Evolutionary conservation across 768 basidiomycete species (phyloP).

Genomic region (Suillus americanus): DNA sequence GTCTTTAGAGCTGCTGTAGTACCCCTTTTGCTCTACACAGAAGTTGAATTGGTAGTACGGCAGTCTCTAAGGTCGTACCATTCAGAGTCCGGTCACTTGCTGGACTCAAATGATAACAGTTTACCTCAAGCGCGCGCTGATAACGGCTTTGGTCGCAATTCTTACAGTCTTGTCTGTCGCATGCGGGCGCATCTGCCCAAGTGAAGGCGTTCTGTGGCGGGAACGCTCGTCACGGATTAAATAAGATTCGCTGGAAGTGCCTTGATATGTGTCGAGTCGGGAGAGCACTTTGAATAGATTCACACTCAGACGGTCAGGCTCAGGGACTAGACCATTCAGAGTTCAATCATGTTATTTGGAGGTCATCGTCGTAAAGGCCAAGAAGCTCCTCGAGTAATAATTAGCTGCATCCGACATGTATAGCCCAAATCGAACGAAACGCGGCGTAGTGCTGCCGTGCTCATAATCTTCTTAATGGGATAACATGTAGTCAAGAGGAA

Average conservation of each 20-base stretch:
- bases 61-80: background rate
- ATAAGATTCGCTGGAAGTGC: background rate
- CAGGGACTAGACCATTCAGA: background rate
- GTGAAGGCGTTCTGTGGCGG: background rate
- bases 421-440: background rate
- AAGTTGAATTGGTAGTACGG: background rate
- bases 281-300: background rate
- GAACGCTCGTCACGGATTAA: background rate
- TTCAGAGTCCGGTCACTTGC: background rate
- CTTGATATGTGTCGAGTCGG: background rate
- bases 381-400: background rate
- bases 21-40: background rate
- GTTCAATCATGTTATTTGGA: background rate
- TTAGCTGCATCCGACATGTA: background rate
- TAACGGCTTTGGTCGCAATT: background rate
- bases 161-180: background rate
- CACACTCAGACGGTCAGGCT: slow-evolving; percentile 1
- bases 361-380: background rate
- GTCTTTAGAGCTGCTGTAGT: slow-evolving; percentile 2
- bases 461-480: background rate
- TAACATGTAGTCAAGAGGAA: background rate
- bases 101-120: background rate
- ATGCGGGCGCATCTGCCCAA: background rate
- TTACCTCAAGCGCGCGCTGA: background rate
- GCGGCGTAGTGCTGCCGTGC: background rate